Evolutionary conservation across 225 moss, liverwort and hornwort genomes (phyloP), one percentile per base, ranked within the genome.

Genomic region (Rhytidiadelphus loreus): DNA sequence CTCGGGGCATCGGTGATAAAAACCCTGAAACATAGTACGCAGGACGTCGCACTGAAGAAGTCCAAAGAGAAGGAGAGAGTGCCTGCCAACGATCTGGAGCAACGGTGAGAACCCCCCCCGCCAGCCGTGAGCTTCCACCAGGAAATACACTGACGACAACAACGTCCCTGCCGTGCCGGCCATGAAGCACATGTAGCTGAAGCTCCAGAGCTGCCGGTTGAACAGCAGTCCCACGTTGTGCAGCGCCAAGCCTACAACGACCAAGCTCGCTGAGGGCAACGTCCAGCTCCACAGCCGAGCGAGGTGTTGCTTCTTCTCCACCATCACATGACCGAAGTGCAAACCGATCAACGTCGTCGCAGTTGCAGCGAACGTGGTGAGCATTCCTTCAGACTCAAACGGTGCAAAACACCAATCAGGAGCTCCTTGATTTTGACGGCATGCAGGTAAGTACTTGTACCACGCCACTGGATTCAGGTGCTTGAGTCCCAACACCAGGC

Each of bases 171-270:
- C 92, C 23, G 86, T 92, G 84, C 95, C 96, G 50, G 91, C 92
- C 32, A 95, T 96, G 89, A 95, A 89, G 85, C 89, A 93, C 90
- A 92, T 87, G 88, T 95, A 96, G 90, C 96, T 96, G 58, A 95
- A 90, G 88, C 92, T 95, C 74, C 93, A 95, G 52, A 95, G 83
- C 86, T 95, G 95, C 79, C 91, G 91, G 92, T 94, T 95, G 85
- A 95, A 88, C 18, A 93, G 81, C 79, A 96, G 81, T 50, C 94
- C 95, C 28, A 92, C 62, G 87, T 90, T 91, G 70, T 95, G 92
- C 21, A 95, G 83, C 22, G 90, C 88, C 48, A 90, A 86, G 63
- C 94, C 96, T 37, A 91, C 39, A 12, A 92, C 66, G 64, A 95
- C 46, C 50, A 96, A 89, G 58, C 79, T 88, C 63, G 92, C 56